phyloP scores from a whole-genome alignment of 148 eudicot genomes.

The Agrostemma githago region DNA sequence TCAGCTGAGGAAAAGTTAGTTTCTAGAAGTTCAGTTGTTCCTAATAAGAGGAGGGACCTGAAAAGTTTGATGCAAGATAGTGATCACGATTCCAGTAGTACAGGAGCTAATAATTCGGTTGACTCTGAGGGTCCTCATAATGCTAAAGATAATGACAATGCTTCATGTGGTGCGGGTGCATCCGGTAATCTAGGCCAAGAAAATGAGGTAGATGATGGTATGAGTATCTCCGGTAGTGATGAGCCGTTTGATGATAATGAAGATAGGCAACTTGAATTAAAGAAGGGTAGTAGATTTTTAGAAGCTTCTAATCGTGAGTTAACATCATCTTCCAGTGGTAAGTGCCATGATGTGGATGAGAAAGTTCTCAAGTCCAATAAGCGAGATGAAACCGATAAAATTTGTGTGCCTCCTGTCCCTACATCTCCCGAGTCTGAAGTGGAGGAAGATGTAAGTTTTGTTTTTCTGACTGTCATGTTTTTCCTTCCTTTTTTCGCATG shows the following conservation, averaged over 20 bases:
- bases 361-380: constrained; percentile 31
- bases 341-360: constrained; percentile 24
- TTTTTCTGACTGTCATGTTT: neutral
- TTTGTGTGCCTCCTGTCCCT: constrained; percentile 26
- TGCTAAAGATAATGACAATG: constrained; percentile 16
- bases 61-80: constrained; percentile 29
- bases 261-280: constrained; percentile 11
- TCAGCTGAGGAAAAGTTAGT: constrained; percentile 12
- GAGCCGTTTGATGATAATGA: constrained; percentile 7
- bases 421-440: constrained; percentile 55
- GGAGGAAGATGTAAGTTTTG: constrained; percentile 69
- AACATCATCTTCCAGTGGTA: constrained; percentile 15
- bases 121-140: constrained; percentile 16
- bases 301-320: constrained; percentile 6
- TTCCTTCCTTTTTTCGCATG: neutral
- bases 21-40: constrained; percentile 7
- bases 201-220: constrained; percentile 21
- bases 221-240: constrained; percentile 14
- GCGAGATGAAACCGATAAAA: constrained; percentile 21
- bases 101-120: constrained; percentile 25
- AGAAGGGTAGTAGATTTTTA: constrained; percentile 11
- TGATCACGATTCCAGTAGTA: constrained; percentile 31
- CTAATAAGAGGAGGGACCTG: constrained; percentile 16
- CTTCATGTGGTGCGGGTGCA: constrained; percentile 15
- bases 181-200: constrained; percentile 15